Conservation (phyloP, 1,284 basidiomycete species). For the Trichosporon coremiiforme region DNA sequence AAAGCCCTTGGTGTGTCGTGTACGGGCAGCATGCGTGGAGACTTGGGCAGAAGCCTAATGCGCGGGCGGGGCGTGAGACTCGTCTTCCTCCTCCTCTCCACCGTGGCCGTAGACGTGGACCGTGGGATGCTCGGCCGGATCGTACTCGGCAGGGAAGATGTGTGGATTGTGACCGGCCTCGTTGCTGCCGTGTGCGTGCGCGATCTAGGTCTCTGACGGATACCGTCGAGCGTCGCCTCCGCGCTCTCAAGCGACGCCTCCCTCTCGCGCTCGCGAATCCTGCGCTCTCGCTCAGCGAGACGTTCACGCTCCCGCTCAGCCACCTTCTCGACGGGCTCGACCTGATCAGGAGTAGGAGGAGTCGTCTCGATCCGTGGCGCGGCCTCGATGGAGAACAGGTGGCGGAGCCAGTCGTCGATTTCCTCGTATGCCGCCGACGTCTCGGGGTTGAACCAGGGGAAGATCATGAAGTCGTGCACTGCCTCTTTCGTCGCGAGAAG, state of each 20-base stretch:
- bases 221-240: neutral
- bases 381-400: constrained; percentile 28
- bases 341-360: neutral
- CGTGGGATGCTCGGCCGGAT: neutral
- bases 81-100: too few species aligned
- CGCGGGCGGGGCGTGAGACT: neutral
- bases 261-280: neutral
- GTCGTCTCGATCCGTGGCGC: constrained; percentile 26
- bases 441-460: constrained; percentile 50
- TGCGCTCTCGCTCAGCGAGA: neutral
- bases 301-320: neutral
- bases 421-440: constrained; percentile 41
- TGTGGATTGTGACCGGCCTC: neutral
- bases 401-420: constrained; percentile 48
- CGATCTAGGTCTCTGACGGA: neutral
- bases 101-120: neutral
- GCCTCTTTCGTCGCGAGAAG: constrained; percentile 38
- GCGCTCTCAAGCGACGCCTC: constrained; percentile 2
- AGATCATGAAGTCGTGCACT: constrained; percentile 53
- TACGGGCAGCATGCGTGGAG: constrained; percentile 1
- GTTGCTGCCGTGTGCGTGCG: neutral
- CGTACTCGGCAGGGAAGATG: neutral
- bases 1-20: constrained; percentile 4
- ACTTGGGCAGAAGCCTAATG: neutral
- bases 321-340: neutral